Evolutionary conservation across 1,284 basidiomycete genomes (phyloP).

Genomic region (Tylopilus orsonianus): DNA sequence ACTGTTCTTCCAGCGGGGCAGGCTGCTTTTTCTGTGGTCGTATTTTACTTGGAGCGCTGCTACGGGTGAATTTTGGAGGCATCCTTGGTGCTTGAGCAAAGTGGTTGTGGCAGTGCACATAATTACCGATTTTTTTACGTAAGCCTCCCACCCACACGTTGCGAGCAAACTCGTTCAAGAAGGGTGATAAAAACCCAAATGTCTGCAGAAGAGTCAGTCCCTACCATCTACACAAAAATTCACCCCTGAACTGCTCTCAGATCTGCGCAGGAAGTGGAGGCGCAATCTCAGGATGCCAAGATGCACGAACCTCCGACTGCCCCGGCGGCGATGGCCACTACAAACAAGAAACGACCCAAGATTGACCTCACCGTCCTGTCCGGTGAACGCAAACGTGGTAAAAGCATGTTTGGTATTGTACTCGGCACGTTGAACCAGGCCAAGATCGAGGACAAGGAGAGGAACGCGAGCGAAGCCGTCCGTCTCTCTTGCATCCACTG

Average conservation of each 20-base stretch:
- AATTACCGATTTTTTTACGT: conserved; percentile 29
- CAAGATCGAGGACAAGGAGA: conserved; percentile 77
- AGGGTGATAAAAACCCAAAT: conserved; percentile 38
- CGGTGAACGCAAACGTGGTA: conserved; percentile 73
- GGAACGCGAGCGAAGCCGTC: conserved; percentile 77
- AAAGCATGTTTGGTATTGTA: conserved; percentile 79
- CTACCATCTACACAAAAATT: conserved; percentile 1
- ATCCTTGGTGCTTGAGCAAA: conserved; percentile 5
- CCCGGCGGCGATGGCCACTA: conserved; percentile 31
- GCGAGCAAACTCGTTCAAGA: conserved; percentile 1
- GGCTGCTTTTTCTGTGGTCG: conserved; percentile 56
- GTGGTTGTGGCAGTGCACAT: conserved; percentile 15
- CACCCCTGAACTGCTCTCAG: conserved; percentile 22
- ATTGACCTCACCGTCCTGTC: conserved; percentile 57
- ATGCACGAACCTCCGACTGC: conserved; percentile 37
- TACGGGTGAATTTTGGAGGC: conserved; percentile 25
- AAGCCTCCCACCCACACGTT: conserved; percentile 10
- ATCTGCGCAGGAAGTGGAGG: conserved; percentile 34
- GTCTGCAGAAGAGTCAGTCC: conserved; percentile 53
- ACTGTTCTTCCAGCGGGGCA: conserved; percentile 53
- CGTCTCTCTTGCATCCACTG: conserved; percentile 24
- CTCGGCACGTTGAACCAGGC: conserved; percentile 80
- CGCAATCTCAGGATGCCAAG: conserved; percentile 35
- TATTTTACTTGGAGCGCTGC: conserved; percentile 10
- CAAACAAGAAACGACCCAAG: conserved; percentile 62